Evolutionary conservation across 306 rosid species (phyloP).

Genomic region (Castanospermum australe): DNA sequence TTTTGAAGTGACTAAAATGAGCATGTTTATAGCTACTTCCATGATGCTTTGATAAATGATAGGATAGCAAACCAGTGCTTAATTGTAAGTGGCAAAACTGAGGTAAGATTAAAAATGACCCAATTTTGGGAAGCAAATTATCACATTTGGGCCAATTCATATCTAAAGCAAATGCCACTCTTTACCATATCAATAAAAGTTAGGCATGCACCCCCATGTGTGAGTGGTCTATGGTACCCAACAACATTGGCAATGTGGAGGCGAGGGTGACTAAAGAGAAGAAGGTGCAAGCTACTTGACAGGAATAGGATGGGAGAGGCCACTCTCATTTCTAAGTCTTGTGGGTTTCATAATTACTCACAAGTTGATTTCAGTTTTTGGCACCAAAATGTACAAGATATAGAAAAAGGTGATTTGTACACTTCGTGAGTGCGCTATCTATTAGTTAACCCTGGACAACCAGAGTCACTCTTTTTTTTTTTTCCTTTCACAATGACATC

Average conservation of each 20-base stretch:
- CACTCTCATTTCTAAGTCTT: conserved; percentile 11
- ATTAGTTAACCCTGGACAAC: not conserved
- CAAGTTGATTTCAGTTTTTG: not conserved
- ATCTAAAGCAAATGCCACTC: conserved; percentile 4
- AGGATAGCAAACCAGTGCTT: not conserved
- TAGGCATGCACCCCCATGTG: conserved; percentile 14
- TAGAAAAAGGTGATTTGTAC: conserved; percentile 1
- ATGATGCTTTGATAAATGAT: conserved; percentile 1
- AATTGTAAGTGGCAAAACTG: not conserved
- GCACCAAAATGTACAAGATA: conserved; percentile 19
- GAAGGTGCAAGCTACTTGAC: conserved; percentile 21
- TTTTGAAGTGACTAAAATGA: not conserved
- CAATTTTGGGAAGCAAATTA: conserved; percentile 10
- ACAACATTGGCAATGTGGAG: conserved; percentile 3
- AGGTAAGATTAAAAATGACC: conserved; percentile 15
- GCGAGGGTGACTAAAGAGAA: conserved; percentile 4
- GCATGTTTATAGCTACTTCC: not conserved
- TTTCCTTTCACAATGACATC: not conserved
- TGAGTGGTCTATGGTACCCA: conserved; percentile 5
- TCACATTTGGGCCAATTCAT: not conserved
- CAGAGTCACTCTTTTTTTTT: not conserved
- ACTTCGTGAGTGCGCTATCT: conserved; percentile 8
- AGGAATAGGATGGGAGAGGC: not conserved
- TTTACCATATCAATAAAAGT: conserved; percentile 14
- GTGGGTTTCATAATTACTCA: conserved; percentile 15